phyloP scores from a whole-genome alignment of 805 yeast species.

The Maudiozyma barnettii region DNA sequence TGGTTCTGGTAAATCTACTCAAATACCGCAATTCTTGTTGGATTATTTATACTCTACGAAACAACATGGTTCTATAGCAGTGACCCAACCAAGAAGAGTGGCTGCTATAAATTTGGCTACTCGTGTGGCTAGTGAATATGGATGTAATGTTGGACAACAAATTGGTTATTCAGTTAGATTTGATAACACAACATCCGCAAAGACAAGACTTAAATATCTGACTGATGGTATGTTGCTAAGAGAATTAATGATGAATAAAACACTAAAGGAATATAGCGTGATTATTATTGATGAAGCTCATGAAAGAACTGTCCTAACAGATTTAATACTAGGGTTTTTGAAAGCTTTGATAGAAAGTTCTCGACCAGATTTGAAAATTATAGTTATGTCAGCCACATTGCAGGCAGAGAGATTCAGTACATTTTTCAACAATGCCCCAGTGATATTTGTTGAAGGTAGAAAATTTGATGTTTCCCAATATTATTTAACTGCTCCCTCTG shows the following conservation, averaged over 20 bases:
- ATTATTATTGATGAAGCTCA: constrained; percentile 94
- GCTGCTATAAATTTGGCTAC: constrained; percentile 92
- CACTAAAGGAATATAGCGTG: constrained; percentile 56
- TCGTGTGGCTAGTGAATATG: constrained; percentile 85
- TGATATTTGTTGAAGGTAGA: constrained; percentile 80
- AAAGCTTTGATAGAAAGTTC: constrained; percentile 48
- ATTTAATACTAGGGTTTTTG: constrained; percentile 78
- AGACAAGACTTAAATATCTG: constrained; percentile 69
- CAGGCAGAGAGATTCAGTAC: constrained; percentile 74
- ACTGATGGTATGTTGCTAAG: constrained; percentile 97
- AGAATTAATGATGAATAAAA: constrained; percentile 72
- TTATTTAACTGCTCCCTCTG: constrained; percentile 53
- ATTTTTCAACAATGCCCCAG: constrained; percentile 75
- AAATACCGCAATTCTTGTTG: constrained; percentile 85
- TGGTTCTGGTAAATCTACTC: constrained; percentile 97
- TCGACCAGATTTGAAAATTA: constrained; percentile 51
- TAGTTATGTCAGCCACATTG: constrained; percentile 94
- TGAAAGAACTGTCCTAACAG: constrained; percentile 89
- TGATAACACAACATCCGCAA: constrained; percentile 52
- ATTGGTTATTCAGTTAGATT: constrained; percentile 94
- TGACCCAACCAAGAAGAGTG: constrained; percentile 95
- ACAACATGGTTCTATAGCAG: constrained; percentile 56
- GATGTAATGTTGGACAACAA: constrained; percentile 62
- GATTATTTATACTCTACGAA: constrained; percentile 25
- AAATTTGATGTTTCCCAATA: constrained; percentile 72